Percentiles rank a stretch among this genome's conserved stretches.
Conservation (phyloP, 2,329 filamentous ascomycete genomes). For the Aspergillus fumigatus region DNA sequence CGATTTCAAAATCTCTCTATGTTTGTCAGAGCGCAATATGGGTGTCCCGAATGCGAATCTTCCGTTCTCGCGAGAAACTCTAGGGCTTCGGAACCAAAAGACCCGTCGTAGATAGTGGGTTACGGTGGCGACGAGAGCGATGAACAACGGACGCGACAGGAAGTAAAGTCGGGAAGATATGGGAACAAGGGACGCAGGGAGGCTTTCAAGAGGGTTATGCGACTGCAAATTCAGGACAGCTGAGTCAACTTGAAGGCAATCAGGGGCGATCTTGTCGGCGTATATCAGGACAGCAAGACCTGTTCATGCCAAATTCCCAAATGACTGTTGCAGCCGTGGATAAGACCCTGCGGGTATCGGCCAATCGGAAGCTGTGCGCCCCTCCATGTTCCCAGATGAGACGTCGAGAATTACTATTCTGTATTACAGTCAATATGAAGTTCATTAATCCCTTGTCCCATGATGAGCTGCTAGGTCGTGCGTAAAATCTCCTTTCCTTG, state of each 20-base stretch:
- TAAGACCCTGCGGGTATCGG: conserved; percentile 8
- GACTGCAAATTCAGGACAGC: conserved; percentile 6
- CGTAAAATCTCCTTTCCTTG: background rate
- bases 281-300: background rate
- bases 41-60: background rate
- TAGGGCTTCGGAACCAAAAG: background rate
- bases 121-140: conserved; percentile 19
- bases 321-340: conserved; percentile 15
- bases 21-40: background rate
- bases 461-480: background rate
- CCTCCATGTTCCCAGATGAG: conserved; percentile 36
- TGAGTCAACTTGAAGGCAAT: conserved; percentile 1
- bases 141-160: conserved; percentile 10
- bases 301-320: conserved; percentile 5
- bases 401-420: conserved; percentile 20
- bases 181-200: conserved; percentile 1
- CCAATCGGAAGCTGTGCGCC: conserved; percentile 33
- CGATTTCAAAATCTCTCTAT: conserved; percentile 7
- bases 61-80: background rate
- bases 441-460: conserved; percentile 2
- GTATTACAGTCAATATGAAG: conserved; percentile 10
- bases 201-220: conserved; percentile 7
- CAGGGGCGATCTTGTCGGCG: background rate
- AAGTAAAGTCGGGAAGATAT: conserved; percentile 1
- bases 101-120: conserved; percentile 7